Base-by-base conservation (phyloP, 2,329 filamentous ascomycete species). In the Graphium sp. region DNA sequence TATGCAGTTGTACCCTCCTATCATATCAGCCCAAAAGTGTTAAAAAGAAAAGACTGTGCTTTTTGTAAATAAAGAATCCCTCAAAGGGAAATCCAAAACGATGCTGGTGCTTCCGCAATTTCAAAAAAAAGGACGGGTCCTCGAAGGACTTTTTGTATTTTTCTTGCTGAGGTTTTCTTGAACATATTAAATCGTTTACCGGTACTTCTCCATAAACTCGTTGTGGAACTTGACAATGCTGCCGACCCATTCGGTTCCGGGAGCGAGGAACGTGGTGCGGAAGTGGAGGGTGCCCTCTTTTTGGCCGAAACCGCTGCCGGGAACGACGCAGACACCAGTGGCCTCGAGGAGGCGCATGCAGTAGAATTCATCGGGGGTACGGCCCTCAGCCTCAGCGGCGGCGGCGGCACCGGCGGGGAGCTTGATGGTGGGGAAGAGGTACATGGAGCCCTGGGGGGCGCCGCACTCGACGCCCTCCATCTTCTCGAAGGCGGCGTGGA, bases 381-480 rank as follows among this genome's bases (percentile, higher is more conserved):
- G 78, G 42, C 72, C 73, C 49, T 84, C 80, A 35, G 74, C 57
- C 44, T 62, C 52, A 20, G 89, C 89, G 11, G 80, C 81, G 38
- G 76, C 74, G 36, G 75, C 55, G 22, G 84, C 89, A 56, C 81
- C 82, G 15, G 56, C 41, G 2, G 89, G 71, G 15, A 98, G 62
- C 19, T 62, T 72, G 56, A 98, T 92, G 41, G 82, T 89, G 15
- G 89, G 89, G 71, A 95, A 98, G 44, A 98, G 78, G 60, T 98
- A 98, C 89, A 98, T 98, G 49, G 80, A 77, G 35, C 89, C 89
- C 66, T 93, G 80, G 32, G 89, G 89, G 41, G 73, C 66, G 43
- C 79, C 78, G 56, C 85, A 93, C 50, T 85, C 71, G 34, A 98
- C 87, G 33, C 89, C 89, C 54, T 95, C 87, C 89, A 98, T 95